Conservation (phyloP, 176 grass and related monocot genomes). For the Zea luxurians region DNA sequence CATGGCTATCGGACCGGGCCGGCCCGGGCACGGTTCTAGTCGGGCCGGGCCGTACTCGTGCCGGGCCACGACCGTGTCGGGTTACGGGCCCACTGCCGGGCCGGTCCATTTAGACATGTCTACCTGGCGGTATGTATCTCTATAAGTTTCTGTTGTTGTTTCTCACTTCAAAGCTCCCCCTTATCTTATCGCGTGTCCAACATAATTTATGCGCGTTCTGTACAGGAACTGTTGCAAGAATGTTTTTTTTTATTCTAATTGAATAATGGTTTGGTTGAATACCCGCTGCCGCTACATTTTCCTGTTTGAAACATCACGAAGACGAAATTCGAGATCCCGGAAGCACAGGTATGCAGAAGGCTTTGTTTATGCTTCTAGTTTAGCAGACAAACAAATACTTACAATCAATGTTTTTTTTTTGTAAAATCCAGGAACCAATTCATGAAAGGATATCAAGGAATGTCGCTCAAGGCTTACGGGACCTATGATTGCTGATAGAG, state of each 20-base stretch:
- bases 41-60: no score
- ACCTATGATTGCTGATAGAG: slow-evolving; percentile 41
- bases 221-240: slow-evolving; percentile 1
- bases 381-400: slow-evolving; percentile 18
- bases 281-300: slow-evolving; percentile 73
- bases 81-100: no score
- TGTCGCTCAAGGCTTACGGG: slow-evolving; percentile 49
- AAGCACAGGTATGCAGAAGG: slow-evolving; percentile 48
- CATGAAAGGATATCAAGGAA: slow-evolving; percentile 90
- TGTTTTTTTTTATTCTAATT: not conserved
- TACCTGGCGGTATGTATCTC: slow-evolving; percentile 53
- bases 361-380: slow-evolving; percentile 16
- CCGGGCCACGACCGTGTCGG: no score
- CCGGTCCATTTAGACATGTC: no score
- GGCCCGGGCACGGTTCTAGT: no score
- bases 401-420: slow-evolving; percentile 33
- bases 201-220: not conserved
- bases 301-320: slow-evolving; percentile 86
- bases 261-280: slow-evolving; percentile 19
- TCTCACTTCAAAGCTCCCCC: not conserved
- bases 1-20: no score
- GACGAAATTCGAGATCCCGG: slow-evolving; percentile 70
- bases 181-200: not conserved
- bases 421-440: slow-evolving; percentile 64
- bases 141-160: not conserved